These are phyloP conservation scores for Hippophae gyantsensis DNA, from an alignment of 306 rosid genomes.

Conservation along the genomic window DNA sequence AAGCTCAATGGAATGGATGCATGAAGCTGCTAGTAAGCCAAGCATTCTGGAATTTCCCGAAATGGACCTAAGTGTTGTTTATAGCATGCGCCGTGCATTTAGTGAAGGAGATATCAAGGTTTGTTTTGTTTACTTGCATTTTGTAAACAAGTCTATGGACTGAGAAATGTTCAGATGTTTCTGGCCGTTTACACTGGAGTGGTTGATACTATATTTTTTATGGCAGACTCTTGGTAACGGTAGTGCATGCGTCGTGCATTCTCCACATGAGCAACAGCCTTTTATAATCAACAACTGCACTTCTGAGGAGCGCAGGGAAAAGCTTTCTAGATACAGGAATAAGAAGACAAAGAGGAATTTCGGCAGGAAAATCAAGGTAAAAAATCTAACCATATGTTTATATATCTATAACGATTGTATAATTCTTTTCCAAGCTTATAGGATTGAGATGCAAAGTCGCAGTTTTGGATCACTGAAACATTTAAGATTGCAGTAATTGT, in stretches of 20 bases:
- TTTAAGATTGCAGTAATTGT: too few species aligned
- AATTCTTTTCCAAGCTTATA: neutral
- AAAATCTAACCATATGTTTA: neutral
- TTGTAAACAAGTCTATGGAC: slow-evolving; percentile 17
- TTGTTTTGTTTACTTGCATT: slow-evolving; percentile 16
- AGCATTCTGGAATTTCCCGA: slow-evolving; percentile 54
- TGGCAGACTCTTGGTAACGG: slow-evolving; percentile 75
- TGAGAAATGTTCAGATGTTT: slow-evolving; percentile 32
- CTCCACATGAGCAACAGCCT: slow-evolving; percentile 50
- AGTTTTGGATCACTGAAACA: neutral
- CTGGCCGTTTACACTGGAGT: slow-evolving; percentile 34
- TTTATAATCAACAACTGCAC: slow-evolving; percentile 45
- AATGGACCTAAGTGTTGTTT: slow-evolving; percentile 51
- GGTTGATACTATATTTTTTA: slow-evolving; percentile 41
- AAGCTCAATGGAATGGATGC: slow-evolving; percentile 77
- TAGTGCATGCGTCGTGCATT: slow-evolving; percentile 35
- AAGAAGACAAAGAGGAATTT: slow-evolving; percentile 90
- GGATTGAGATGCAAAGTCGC: neutral
- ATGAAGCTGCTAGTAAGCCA: slow-evolving; percentile 46
- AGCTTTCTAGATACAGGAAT: slow-evolving; percentile 89
- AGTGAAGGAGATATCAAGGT: slow-evolving; percentile 99
- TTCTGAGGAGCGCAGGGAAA: slow-evolving; percentile 71
- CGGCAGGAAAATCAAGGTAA: slow-evolving; percentile 97
- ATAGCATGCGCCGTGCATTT: slow-evolving; percentile 77
- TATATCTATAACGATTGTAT: neutral